Conservation (phyloP, 2,329 filamentous ascomycete species). For the Drechslerella coelobrocha region DNA sequence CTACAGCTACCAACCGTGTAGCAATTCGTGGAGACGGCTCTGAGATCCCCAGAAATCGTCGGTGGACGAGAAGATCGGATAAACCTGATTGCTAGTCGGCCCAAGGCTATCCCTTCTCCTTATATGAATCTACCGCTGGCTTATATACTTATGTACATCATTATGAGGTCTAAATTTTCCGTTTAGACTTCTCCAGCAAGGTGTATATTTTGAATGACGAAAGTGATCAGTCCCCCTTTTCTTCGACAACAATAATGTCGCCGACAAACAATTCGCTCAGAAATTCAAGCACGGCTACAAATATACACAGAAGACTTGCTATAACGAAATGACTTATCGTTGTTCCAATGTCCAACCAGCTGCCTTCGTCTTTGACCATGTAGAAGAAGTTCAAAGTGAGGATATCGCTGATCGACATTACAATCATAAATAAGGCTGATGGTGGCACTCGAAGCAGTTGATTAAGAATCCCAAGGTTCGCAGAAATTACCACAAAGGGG, state of each 20-base stretch:
- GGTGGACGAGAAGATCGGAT: conserved; percentile 12
- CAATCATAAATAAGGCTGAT: conserved; percentile 86
- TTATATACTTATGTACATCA: conserved; percentile 30
- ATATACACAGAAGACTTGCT: conserved; percentile 85
- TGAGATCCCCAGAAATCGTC: conserved; percentile 26
- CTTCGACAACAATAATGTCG: conserved; percentile 72
- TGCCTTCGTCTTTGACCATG: conserved; percentile 94
- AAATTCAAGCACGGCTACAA: conserved; percentile 85
- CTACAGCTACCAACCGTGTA: conserved; percentile 19
- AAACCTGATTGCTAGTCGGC: conserved; percentile 13
- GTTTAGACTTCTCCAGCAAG: not conserved
- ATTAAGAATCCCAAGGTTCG: conserved; percentile 93
- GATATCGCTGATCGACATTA: conserved; percentile 89
- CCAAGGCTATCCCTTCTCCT: not conserved
- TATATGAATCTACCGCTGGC: conserved; percentile 12
- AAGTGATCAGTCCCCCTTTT: conserved; percentile 5
- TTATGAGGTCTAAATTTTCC: conserved; percentile 10
- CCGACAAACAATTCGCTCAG: conserved; percentile 82
- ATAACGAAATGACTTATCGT: conserved; percentile 96
- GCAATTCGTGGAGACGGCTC: not conserved
- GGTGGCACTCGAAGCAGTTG: conserved; percentile 81
- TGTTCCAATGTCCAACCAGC: conserved; percentile 95
- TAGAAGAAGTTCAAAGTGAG: conserved; percentile 97
- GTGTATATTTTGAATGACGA: not conserved
- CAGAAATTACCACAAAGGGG: conserved; percentile 89